A percentile compares a stretch with the other conserved stretches of the same genome.
Conservation (phyloP, 2,329 filamentous ascomycete species). For the Pseudopithomyces maydicus region DNA sequence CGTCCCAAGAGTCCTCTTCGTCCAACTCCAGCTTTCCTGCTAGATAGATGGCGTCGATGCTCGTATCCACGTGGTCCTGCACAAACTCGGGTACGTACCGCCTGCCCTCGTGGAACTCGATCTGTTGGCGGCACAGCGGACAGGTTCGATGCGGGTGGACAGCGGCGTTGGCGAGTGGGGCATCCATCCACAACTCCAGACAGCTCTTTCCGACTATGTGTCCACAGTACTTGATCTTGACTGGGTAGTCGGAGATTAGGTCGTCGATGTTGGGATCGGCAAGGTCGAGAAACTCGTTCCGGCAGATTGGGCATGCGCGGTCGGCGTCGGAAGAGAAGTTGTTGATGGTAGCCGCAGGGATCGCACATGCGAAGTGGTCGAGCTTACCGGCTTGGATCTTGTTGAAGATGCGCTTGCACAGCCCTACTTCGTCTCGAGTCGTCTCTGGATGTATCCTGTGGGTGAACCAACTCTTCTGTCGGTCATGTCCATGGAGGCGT, state of each 20-base stretch:
- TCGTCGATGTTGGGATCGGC: constrained; percentile 12
- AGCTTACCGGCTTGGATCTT: constrained; percentile 9
- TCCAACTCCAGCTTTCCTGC: constrained; percentile 15
- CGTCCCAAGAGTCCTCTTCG: constrained; percentile 14
- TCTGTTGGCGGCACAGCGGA: constrained; percentile 20
- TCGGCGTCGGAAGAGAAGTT: constrained; percentile 13
- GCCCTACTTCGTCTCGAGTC: background rate
- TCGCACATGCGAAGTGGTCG: constrained; percentile 28
- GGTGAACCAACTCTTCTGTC: no score
- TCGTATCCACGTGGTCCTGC: constrained; percentile 9
- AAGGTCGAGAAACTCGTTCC: constrained; percentile 22
- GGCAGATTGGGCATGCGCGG: constrained; percentile 23
- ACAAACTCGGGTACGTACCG: background rate
- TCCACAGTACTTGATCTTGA: constrained; percentile 32
- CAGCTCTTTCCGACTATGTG: constrained; percentile 30
- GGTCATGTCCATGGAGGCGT: background rate
- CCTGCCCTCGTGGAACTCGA: constrained; percentile 18
- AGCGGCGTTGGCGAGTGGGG: constrained; percentile 23
- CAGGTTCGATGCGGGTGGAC: constrained; percentile 27
- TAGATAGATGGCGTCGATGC: constrained; percentile 13
- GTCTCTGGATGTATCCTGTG: no score
- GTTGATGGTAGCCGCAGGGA: constrained; percentile 15
- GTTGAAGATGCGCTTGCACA: constrained; percentile 6
- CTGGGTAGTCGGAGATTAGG: constrained; percentile 26
- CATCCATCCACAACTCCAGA: constrained; percentile 29